Evolutionary conservation across 2,329 filamentous ascomycete species (phyloP), one percentile per base, ranked within the genome.

Genomic region (Penicillium sp.): DNA sequence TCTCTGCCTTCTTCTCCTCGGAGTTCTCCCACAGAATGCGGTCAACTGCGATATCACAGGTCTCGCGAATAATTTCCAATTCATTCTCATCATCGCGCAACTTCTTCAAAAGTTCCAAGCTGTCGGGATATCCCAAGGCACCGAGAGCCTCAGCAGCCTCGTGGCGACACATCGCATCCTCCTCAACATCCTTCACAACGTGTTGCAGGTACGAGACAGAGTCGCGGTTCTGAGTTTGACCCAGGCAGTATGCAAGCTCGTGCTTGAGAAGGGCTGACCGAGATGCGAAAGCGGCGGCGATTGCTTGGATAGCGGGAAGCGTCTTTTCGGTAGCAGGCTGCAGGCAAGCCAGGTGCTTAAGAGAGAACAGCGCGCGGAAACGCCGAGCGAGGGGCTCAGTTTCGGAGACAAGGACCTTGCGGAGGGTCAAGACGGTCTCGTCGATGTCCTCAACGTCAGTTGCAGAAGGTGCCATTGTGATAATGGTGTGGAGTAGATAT

Each of bases 121-220:
- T 93, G 4, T 83, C 83, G 29, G 81, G 77, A 71, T 93, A 87
- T 4, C 91, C 91, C 59, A 99, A 79, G 11, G 95, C 95, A 13
- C 91, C 95, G 14, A 99, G 82, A 3, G 95, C 95, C 80, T 99
- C 95, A 3, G 93, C 95, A 16, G 95, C 93, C 79, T 99, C 95
- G 69, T 99, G 95, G 65, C 95, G 84, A 75, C 91, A 96, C 93
- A 99, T 99, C 37, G 90, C 77, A 79, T 98, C 93, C 76, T 98
- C 91, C n/a, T 85, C 72, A 61, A 86, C 78, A 74, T 98, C 85
- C 63, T 89, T 84, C 56, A 98, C 80, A 14, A 96, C 91, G 13
- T 81, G 77, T 56, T 87, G 84, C 64, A 99, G 80, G 61, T 86
- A 88, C 10, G 87, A 83, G 10, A 92, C 84, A 0, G 93, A 90